These are phyloP conservation scores for Crithidia sp. DNA, from an alignment of 208 protist species.

Conservation along the genomic window DNA sequence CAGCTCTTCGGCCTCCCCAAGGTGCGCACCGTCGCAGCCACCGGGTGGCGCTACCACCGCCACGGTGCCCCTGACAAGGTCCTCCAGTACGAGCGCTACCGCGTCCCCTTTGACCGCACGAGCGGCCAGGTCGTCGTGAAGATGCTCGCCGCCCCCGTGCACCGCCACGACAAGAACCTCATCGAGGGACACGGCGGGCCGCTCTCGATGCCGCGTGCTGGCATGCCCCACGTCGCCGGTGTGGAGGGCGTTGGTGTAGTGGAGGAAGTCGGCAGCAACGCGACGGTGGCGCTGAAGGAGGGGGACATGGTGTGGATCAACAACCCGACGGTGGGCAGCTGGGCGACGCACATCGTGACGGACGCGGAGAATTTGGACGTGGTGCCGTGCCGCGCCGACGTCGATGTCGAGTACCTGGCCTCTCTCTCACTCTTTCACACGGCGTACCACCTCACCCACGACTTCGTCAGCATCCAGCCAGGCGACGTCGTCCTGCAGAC, in stretches of 20 bases:
- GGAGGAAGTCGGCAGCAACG: slow-evolving; percentile 89
- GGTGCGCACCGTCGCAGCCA: slow-evolving; percentile 78
- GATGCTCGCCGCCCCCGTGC: slow-evolving; percentile 96
- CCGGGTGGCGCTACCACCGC: slow-evolving; percentile 90
- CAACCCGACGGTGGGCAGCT: slow-evolving; percentile 88
- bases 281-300: slow-evolving; percentile 69
- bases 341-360: slow-evolving; percentile 91
- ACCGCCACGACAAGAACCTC: slow-evolving; percentile 96
- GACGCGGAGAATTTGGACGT: slow-evolving; percentile 84
- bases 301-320: slow-evolving; percentile 96
- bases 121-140: slow-evolving; percentile 91
- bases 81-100: slow-evolving; percentile 86
- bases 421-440: slow-evolving; percentile 96
- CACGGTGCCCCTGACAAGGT: slow-evolving; percentile 77
- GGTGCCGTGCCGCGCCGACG: slow-evolving; percentile 86
- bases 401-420: slow-evolving; percentile 94
- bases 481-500: slow-evolving; percentile 89
- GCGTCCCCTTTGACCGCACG: slow-evolving; percentile 84
- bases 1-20: slow-evolving; percentile 38
- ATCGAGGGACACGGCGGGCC: slow-evolving; percentile 91
- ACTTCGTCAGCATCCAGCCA: slow-evolving; percentile 94
- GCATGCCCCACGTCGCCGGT: slow-evolving; percentile 79
- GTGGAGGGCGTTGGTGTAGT: slow-evolving; percentile 96
- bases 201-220: slow-evolving; percentile 15
- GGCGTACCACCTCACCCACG: slow-evolving; percentile 94